These are phyloP conservation scores for Grigorovia yakushimaensis DNA, from an alignment of 805 yeast genomes.

Conservation along the genomic window DNA sequence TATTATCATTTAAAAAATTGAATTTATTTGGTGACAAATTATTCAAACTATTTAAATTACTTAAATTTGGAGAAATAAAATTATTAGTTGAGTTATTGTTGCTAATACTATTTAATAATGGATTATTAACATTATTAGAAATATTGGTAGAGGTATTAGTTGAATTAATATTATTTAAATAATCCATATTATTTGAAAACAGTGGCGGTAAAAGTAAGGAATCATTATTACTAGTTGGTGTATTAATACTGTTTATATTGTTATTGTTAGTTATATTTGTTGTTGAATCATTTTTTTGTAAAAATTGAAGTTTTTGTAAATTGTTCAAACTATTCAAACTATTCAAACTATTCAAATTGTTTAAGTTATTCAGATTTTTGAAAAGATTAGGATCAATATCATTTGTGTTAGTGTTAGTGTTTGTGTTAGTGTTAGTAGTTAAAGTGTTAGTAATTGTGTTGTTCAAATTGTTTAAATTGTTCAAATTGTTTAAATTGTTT, in stretches of 20 bases:
- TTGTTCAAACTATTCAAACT: slow-evolving; percentile 15
- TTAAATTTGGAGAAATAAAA: slow-evolving; percentile 10
- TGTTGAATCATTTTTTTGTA: slow-evolving; percentile 9
- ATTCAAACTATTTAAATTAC: not conserved
- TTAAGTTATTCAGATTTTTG: not conserved
- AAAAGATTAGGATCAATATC: too few relatives aligned
- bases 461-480: too few relatives aligned
- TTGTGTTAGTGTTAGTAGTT: too few relatives aligned
- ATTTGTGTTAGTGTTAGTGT: too few relatives aligned
- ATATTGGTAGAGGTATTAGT: not conserved
- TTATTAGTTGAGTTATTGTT: slow-evolving; percentile 6
- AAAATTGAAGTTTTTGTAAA: slow-evolving; percentile 18
- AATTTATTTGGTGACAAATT: not conserved
- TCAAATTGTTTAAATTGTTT: too few relatives aligned
- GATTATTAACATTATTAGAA: not conserved
- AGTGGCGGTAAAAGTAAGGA: slow-evolving; percentile 21
- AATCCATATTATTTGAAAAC: slow-evolving; percentile 7
- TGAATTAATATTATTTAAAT: not conserved
- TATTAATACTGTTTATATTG: slow-evolving; percentile 2
- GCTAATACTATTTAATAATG: not conserved
- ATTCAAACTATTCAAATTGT: not conserved
- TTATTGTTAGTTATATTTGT: slow-evolving; percentile 1
- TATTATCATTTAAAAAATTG: not conserved
- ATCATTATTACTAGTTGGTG: slow-evolving; percentile 7
- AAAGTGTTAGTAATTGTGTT: too few relatives aligned